Conservation (phyloP, 805 yeast genomes). For the Cyberlindnera euphorbiiphila region DNA sequence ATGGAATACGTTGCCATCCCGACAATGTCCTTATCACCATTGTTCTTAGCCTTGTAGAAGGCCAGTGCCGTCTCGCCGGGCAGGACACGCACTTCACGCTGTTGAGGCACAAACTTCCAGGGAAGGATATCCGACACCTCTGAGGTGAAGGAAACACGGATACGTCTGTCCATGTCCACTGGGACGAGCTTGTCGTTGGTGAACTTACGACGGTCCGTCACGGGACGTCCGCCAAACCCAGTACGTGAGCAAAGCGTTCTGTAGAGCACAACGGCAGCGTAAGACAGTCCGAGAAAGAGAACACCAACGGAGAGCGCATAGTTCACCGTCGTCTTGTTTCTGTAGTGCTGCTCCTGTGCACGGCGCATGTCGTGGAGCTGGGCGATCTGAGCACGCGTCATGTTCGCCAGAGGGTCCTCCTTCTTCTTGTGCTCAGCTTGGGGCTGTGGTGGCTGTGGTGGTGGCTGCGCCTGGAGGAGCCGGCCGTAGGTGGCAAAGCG, state of each 20-base stretch:
- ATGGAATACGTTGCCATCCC: conserved; percentile 99
- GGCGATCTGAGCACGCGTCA: conserved; percentile 25
- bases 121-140: conserved; percentile 89
- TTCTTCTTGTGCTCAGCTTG: background rate
- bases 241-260: conserved; percentile 90
- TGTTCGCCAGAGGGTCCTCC: conserved; percentile 16
- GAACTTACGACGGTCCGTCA: conserved; percentile 75
- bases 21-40: conserved; percentile 81
- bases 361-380: conserved; percentile 23
- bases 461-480: conserved; percentile 6
- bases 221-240: conserved; percentile 95
- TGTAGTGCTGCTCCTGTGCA: conserved; percentile 17
- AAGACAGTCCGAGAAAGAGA: conserved; percentile 70
- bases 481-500: conserved; percentile 3
- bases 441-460: conserved; percentile 3
- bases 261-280: conserved; percentile 90
- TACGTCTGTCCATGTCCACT: conserved; percentile 77
- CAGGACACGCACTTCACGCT: conserved; percentile 82
- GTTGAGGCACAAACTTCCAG: conserved; percentile 94
- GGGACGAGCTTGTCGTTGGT: conserved; percentile 87
- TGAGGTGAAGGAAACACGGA: conserved; percentile 83
- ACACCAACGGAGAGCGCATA: conserved; percentile 68
- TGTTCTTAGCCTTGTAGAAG: conserved; percentile 87
- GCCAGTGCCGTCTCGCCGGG: conserved; percentile 99
- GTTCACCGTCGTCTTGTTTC: conserved; percentile 48